Percentiles rank a stretch among this genome's conserved stretches.
Conservation (phyloP, 2,329 filamentous ascomycete genomes). For the Uncinocarpus reesii region DNA sequence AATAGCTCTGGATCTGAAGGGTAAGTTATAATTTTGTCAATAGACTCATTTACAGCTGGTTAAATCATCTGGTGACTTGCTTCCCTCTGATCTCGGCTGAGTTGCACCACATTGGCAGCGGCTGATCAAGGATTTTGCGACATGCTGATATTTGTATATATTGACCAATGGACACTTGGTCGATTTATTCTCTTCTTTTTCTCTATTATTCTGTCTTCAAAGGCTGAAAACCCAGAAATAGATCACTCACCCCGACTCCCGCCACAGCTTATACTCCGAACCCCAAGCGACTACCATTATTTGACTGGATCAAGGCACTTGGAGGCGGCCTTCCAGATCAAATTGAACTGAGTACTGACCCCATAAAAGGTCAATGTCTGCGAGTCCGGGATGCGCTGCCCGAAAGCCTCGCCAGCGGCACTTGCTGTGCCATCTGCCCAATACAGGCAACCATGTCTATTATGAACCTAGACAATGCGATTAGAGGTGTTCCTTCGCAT, state of each 20-base stretch:
- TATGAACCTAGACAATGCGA: conserved; percentile 13
- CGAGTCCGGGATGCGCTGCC: background rate
- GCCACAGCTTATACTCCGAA: too few relatives aligned
- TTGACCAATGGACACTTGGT: background rate
- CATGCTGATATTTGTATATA: too few relatives aligned
- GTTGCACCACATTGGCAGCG: too few relatives aligned
- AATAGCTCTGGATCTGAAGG: background rate
- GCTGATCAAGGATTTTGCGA: too few relatives aligned
- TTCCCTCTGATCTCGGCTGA: too few relatives aligned
- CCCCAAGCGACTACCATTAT: too few relatives aligned
- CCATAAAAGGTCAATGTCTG: conserved; percentile 11
- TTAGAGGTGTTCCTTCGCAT: conserved; percentile 18
- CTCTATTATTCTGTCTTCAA: background rate
- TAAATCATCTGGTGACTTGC: too few relatives aligned
- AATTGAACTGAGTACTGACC: conserved; percentile 14
- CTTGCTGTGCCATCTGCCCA: conserved; percentile 15
- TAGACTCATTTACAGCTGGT: too few relatives aligned
- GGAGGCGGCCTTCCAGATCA: conserved; percentile 17
- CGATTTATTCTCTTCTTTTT: background rate
- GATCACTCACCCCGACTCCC: background rate
- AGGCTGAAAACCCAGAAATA: background rate
- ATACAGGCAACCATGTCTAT: conserved; percentile 17
- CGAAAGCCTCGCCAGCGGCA: background rate
- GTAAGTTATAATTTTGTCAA: too few relatives aligned
- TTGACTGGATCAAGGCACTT: conserved; percentile 11